Evolutionary conservation across 2,329 filamentous ascomycete species (phyloP).

Genomic region (Pseudogymnoascus sp.): DNA sequence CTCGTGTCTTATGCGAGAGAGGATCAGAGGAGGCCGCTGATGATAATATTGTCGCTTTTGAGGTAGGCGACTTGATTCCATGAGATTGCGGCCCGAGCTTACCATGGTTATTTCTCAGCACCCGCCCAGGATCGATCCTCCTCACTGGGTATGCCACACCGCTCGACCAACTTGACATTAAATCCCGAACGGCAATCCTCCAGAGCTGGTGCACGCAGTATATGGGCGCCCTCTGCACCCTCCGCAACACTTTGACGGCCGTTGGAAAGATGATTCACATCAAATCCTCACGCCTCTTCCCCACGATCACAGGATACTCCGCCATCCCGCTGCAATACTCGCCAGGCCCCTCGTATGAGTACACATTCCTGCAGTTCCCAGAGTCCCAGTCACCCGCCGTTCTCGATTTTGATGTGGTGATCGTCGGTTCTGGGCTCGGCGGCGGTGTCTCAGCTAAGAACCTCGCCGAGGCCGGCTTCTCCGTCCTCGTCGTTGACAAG

Average conservation of each 20-base stretch:
- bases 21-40: conserved; percentile 23
- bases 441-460: conserved; percentile 75
- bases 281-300: conserved; percentile 46
- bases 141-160: conserved; percentile 60
- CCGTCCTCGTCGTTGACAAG: conserved; percentile 75
- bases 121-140: conserved; percentile 51
- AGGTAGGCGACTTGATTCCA: conserved; percentile 20
- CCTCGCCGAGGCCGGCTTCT: conserved; percentile 64
- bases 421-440: conserved; percentile 81
- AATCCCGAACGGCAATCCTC: conserved; percentile 53
- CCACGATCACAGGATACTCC: conserved; percentile 47
- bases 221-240: conserved; percentile 43
- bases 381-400: conserved; percentile 37
- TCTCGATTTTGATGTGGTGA: conserved; percentile 71
- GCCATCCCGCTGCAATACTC: conserved; percentile 39
- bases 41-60: conserved; percentile 23
- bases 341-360: conserved; percentile 30
- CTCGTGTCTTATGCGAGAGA: conserved; percentile 28
- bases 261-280: conserved; percentile 38
- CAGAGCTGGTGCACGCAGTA: conserved; percentile 52
- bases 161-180: conserved; percentile 50
- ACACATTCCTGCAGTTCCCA: conserved; percentile 26
- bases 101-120: conserved; percentile 34
- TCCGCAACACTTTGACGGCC: conserved; percentile 47
- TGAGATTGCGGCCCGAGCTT: neutral